Conservation (phyloP, 2,329 filamentous ascomycete genomes). For the Hortaea sp. region DNA sequence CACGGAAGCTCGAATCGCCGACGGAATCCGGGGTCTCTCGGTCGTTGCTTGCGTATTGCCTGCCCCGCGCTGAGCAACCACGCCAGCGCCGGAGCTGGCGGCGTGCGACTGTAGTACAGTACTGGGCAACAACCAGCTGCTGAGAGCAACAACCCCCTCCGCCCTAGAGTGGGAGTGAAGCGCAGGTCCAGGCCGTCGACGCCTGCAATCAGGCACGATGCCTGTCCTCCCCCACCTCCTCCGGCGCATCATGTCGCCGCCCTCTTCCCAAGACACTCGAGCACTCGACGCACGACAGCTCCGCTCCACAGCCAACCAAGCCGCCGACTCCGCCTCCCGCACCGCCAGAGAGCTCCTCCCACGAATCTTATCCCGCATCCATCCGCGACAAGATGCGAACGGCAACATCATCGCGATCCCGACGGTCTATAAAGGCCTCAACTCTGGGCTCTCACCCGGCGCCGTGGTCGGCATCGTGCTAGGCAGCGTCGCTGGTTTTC, state of each 20-base stretch:
- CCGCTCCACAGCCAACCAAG: conserved; percentile 4
- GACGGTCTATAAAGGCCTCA: conserved; percentile 47
- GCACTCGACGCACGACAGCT: conserved; percentile 19
- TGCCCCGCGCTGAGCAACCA: too few species aligned
- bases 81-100: too few species aligned
- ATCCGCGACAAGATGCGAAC: conserved; percentile 10
- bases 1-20: too few species aligned
- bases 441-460: conserved; percentile 44
- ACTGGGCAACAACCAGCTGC: too few species aligned
- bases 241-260: conserved; percentile 4
- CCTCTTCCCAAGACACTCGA: conserved; percentile 12
- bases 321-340: conserved; percentile 5
- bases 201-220: conserved; percentile 6
- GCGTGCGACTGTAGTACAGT: too few species aligned
- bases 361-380: conserved; percentile 4
- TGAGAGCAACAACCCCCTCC: too few species aligned
- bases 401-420: conserved; percentile 41
- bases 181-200: too few species aligned
- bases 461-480: conserved; percentile 52
- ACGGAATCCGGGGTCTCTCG: too few species aligned
- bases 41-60: too few species aligned
- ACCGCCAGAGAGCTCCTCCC: conserved; percentile 3
- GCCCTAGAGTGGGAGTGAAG: too few species aligned
- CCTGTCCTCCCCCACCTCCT: conserved; percentile 10
- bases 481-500: conserved; percentile 43